Evolutionary conservation across 2,329 filamentous ascomycete genomes (phyloP).

Genomic region (Coleophoma cylindrospora): DNA sequence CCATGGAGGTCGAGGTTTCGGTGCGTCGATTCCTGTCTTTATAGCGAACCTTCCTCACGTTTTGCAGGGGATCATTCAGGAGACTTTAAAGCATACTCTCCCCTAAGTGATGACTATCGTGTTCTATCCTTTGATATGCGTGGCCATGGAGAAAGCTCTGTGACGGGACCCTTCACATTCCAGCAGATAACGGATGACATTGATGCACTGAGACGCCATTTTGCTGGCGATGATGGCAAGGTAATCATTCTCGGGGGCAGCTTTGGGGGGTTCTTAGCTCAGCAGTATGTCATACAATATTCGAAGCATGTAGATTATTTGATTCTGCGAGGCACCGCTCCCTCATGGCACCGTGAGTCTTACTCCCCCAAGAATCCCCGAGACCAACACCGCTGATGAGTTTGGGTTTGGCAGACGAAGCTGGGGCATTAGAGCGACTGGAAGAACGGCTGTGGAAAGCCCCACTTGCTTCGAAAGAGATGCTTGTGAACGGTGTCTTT

Average conservation of each 20-base stretch:
- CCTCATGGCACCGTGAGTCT: constrained; percentile 30
- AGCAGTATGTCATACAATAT: constrained; percentile 34
- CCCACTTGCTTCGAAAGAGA: constrained; percentile 30
- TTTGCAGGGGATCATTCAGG: constrained; percentile 27
- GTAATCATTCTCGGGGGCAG: constrained; percentile 32
- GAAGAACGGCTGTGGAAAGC: constrained; percentile 26
- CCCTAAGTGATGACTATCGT: constrained; percentile 21
- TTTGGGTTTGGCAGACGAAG: constrained; percentile 22
- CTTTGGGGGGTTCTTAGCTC: constrained; percentile 34
- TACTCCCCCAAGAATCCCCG: neutral
- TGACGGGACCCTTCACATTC: constrained; percentile 30
- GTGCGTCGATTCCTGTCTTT: constrained; percentile 8
- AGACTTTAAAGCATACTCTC: constrained; percentile 28
- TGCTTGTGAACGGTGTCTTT: constrained; percentile 33
- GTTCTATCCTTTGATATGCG: constrained; percentile 32
- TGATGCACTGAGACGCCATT: constrained; percentile 26
- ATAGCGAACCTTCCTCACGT: neutral
- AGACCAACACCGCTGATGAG: too few relatives aligned
- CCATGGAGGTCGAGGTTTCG: constrained; percentile 32
- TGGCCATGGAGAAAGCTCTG: constrained; percentile 30
- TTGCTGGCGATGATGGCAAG: constrained; percentile 17
- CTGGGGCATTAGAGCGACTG: constrained; percentile 27
- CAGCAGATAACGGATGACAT: constrained; percentile 32
- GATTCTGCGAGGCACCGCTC: constrained; percentile 31
- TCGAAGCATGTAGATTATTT: constrained; percentile 25